Evolutionary conservation across 371 early-diverging fungal species (phyloP).

Genomic region (Actinomucor elegans): DNA sequence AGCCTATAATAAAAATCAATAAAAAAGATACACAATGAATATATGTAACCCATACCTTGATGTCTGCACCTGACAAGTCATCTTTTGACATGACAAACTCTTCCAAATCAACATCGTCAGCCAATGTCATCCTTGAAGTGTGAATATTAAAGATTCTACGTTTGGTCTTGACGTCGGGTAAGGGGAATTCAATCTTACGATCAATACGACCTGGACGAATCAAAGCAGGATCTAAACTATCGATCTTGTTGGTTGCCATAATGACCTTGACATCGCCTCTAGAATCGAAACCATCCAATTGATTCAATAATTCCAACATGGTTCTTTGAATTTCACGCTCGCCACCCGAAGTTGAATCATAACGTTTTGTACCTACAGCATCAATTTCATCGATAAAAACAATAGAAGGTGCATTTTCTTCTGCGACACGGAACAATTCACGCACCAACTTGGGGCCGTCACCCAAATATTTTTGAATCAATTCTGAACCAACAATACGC

Average conservation of each 20-base stretch:
- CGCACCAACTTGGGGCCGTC: slow-evolving; percentile 99
- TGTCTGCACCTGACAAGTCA: slow-evolving; percentile 99
- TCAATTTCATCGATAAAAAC: slow-evolving; percentile 99
- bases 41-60: slow-evolving; percentile 69
- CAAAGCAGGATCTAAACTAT: slow-evolving; percentile 98
- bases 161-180: slow-evolving; percentile 99
- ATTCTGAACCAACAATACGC: slow-evolving; percentile 99
- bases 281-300: slow-evolving; percentile 99
- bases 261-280: slow-evolving; percentile 99
- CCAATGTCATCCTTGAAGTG: slow-evolving; percentile 97
- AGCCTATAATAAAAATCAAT: slow-evolving; percentile 56
- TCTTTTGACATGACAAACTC: slow-evolving; percentile 99
- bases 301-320: slow-evolving; percentile 99
- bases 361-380: slow-evolving; percentile 98
- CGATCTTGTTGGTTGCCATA: slow-evolving; percentile 99
- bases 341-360: slow-evolving; percentile 97
- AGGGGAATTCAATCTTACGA: slow-evolving; percentile 99
- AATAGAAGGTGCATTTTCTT: slow-evolving; percentile 99
- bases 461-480: slow-evolving; percentile 99
- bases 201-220: slow-evolving; percentile 99
- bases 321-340: slow-evolving; percentile 99
- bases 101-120: slow-evolving; percentile 97
- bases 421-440: slow-evolving; percentile 99
- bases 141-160: slow-evolving; percentile 99
- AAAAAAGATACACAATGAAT: background rate